Evolutionary conservation across 805 yeast species (phyloP), one percentile per base, ranked within the genome.

Genomic region (Myxozyma sirexii): DNA sequence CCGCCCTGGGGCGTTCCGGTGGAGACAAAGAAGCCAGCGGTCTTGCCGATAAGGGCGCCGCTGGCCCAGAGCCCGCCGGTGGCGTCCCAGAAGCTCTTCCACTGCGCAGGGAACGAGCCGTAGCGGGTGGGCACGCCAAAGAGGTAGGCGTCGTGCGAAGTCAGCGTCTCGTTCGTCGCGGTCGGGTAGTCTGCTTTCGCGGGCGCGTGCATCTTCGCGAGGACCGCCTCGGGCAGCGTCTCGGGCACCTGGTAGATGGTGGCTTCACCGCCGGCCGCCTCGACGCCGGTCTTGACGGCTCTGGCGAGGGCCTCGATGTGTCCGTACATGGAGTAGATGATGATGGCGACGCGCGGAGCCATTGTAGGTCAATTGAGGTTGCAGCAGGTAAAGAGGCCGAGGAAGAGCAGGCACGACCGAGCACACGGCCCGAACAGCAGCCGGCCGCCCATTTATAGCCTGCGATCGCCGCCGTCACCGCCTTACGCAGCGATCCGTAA

Each of bases 111-210:
- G 72, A 82, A 76, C 72, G 78, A 81, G 67, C 96, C 96, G 72
- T 71, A 89, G 74, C 96, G 81, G 37, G 96, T 87, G 66, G 96
- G 94, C 59, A 88, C 72, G 67, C 96, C 96, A 67, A 88, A 86
- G 63, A 88, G 65, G 72, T 86, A 85, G 13, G 84, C 91, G 70
- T 88, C 96, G 76, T 85, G 87, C 60, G 80, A 75, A 26, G 74
- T 72, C 67, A 90, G 78, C 2, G 82, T 80, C 10, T 81, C 85
- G 3, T 75, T 68, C 4, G 85, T 78, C 37, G 88, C 88, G 58
- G 82, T 72, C 57, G 90, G 90, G 68, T 73, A 74, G 43, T 63
- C 65, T 4, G 71, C 26, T 69, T 75, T 75, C 39, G 74, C 69
- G 41, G 90, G 86, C 21, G 94, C 96, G 68, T 84, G 82, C 78